Base-by-base conservation (phyloP, 495 filamentous ascomycete species). In the Sordaria brevicollis region DNA sequence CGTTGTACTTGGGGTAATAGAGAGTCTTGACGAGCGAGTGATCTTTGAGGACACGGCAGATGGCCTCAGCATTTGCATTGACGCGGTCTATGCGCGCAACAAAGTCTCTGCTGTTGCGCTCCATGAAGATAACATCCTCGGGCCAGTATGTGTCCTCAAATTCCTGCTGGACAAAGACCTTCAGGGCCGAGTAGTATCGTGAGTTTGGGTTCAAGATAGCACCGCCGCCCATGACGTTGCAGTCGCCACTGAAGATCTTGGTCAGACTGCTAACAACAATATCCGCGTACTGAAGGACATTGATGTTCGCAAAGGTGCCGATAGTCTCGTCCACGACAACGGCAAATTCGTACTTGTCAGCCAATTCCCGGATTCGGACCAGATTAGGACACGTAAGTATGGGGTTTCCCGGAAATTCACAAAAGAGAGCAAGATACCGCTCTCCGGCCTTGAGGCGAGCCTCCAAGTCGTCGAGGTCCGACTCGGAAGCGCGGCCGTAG, bases 221-320 rank as follows among this genome's bases (percentile, higher is more conserved):
- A 77, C 92, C 90, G 68, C 95, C 95, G 72, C 93, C 95, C 95
- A 98, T 97, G 67, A 99, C 95, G 79, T 99, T 98, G 78, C 92
- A 93, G 78, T 97, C 94, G 35, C 95, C 95, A 69, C 92, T 96
- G 80, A 99, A 99, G 65, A 97, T 90, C 79, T 99, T 99, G 4
- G 95, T 97, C 68, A 99, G 84, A 74, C 92, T 96, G 83, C 91
- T 95, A 66, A 94, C 94, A 19, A 97, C 92, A 15, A 97, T 85
- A 79, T 99, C 95, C 65, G 92, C 92, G 76, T 90, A 90, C 1
- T 89, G 92, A 3, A 99, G 86, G 3, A 98, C 92, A 76, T 97
- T 91, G 70, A 99, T 90, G 74, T 99, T 99, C 69, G 97, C 86
- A 73, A 97, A 96, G 68, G 94, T 99, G 73, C 95, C 94, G 66